Conservation (phyloP, 2,329 filamentous ascomycete species). For the Magnaporthales sp. region DNA sequence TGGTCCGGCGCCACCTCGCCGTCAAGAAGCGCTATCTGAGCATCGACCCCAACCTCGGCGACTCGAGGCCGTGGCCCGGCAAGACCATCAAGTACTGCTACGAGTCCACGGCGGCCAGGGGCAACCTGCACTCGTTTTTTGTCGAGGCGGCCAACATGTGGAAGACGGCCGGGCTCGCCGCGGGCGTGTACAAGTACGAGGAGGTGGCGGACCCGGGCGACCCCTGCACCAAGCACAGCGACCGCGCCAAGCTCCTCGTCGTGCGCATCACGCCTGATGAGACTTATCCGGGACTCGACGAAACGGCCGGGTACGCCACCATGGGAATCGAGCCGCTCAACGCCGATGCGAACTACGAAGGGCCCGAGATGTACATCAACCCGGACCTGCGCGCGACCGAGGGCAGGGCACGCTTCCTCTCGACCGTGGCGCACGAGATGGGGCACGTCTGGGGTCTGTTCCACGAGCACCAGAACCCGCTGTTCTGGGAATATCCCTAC, state of each 20-base stretch:
- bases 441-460: conserved; percentile 18
- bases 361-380: conserved; percentile 11
- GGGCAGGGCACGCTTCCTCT: conserved; percentile 8
- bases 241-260: conserved; percentile 8
- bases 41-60: neutral
- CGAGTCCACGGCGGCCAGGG: conserved; percentile 4
- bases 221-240: conserved; percentile 3
- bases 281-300: neutral
- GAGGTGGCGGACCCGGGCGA: conserved; percentile 8
- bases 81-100: conserved; percentile 13
- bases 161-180: conserved; percentile 3
- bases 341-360: conserved; percentile 1
- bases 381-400: conserved; percentile 7
- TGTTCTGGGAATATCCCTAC: conserved; percentile 12
- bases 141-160: conserved; percentile 3
- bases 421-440: conserved; percentile 16
- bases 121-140: conserved; percentile 5
- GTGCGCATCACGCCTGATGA: conserved; percentile 8
- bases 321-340: conserved; percentile 7
- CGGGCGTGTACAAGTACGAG: conserved; percentile 10
- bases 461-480: conserved; percentile 19
- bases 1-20: neutral
- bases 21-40: neutral
- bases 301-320: neutral
- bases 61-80: conserved; percentile 10